These are phyloP conservation scores for Mollisiaceae sp. DNA, from an alignment of 2,329 filamentous ascomycete genomes.

Conservation along the genomic window DNA sequence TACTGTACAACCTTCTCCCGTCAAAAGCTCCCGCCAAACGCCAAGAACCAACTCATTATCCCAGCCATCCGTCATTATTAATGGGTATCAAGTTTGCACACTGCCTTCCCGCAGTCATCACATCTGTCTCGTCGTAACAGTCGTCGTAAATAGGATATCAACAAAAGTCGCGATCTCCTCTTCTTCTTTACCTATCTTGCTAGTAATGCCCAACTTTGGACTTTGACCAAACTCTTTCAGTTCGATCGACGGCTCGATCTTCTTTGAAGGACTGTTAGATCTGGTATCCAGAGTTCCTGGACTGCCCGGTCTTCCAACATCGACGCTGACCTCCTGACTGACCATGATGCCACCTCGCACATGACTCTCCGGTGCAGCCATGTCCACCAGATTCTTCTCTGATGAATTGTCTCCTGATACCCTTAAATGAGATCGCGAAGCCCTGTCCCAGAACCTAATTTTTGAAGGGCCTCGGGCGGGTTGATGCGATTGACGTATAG, in stretches of 20 bases:
- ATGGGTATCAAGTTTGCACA: conserved; percentile 5
- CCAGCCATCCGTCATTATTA: background rate
- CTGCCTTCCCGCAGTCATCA: background rate
- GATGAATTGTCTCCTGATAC: conserved; percentile 24
- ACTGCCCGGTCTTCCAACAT: conserved; percentile 41
- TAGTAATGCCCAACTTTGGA: background rate
- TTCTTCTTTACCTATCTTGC: background rate
- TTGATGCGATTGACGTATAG: conserved; percentile 5
- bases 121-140: conserved; percentile 6
- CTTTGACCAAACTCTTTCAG: conserved; percentile 1
- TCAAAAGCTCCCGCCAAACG: conserved; percentile 1
- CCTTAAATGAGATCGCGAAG: conserved; percentile 9
- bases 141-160: conserved; percentile 6
- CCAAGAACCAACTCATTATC: conserved; percentile 6
- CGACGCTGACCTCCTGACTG: conserved; percentile 65
- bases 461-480: conserved; percentile 18
- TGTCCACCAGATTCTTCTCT: conserved; percentile 29
- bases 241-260: background rate
- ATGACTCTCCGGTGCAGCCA: conserved; percentile 15
- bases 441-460: conserved; percentile 24
- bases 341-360: conserved; percentile 64
- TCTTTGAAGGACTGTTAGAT: background rate
- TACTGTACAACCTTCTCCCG: background rate
- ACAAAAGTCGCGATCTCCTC: conserved; percentile 3
- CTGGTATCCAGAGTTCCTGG: background rate